Evolutionary conservation across 345 rosid species (phyloP).

Genomic region (Heritiera fomes): DNA sequence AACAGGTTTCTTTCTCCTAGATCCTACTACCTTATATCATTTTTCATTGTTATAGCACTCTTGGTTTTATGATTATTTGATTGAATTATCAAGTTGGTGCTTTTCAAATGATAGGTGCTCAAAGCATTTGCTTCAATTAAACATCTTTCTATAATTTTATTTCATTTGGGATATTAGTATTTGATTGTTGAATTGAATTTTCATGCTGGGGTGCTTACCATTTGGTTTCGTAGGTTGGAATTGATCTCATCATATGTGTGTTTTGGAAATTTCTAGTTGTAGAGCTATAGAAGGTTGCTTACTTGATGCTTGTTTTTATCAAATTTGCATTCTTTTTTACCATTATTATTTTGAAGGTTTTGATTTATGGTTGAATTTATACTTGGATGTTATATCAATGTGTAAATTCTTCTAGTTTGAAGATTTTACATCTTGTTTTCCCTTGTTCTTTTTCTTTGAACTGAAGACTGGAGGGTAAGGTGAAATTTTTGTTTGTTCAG

Average conservation of each 20-base stretch:
- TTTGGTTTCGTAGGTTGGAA: neutral
- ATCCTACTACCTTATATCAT: neutral
- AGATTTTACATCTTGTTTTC: neutral
- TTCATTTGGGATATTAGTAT: neutral
- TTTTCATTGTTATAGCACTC: neutral
- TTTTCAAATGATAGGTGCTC: neutral
- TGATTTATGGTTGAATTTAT: neutral
- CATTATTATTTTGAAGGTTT: neutral
- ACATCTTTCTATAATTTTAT: neutral
- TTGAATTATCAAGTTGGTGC: conserved; percentile 17
- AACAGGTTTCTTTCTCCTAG: conserved; percentile 29
- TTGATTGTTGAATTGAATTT: conserved; percentile 3
- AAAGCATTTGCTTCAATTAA: neutral
- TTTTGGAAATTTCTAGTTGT: neutral
- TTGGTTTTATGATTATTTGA: conserved; percentile 15
- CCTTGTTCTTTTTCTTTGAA: neutral
- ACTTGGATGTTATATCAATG: neutral
- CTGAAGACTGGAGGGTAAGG: neutral
- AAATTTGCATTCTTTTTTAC: neutral
- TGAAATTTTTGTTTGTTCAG: neutral
- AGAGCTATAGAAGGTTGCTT: neutral
- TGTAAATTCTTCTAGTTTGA: neutral
- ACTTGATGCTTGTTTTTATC: neutral
- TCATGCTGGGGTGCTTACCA: neutral
- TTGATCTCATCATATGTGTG: neutral